Evolutionary conservation across 441 rosid genomes (phyloP), one percentile per base, ranked within the genome.

Genomic region (Flueggea neowawraea): DNA sequence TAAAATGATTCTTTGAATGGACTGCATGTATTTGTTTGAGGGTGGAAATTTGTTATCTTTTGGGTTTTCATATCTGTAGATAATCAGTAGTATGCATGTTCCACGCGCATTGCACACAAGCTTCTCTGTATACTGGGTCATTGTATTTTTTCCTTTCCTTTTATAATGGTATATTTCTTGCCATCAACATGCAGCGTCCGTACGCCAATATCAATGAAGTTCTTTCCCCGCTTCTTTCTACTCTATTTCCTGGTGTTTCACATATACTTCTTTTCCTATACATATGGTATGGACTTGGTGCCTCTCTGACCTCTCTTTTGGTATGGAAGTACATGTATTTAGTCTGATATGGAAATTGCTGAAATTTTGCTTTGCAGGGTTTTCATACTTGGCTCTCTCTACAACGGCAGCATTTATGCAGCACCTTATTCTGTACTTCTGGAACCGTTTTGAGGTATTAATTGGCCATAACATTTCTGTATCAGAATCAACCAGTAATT

Each of bases 201-300:
- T 69, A 95, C 99, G 4, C 96, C 99, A 63, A 82, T 95, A 80
- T 95, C 97, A 57, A 91, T 91, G 98, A 95, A 95, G 87, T 91
- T 91, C 84, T 95, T 95, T 69, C 98, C 99, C 4, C 99, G 98
- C 64, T 95, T 95, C 88, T 91, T 95, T 57, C 70, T 90, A 75
- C 95, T 95, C 31, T 95, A 95, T 77, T 91, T 95, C 80, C 85
- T 95, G 80, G 97, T 89, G 73, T 91, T 95, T 72, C 99, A 95
- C 72, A 95, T 95, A 59, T 95, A 95, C 75, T 95, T 91, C 86
- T 95, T 95, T 79, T 91, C 99, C 8, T 95, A 91, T 57, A 73
- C 87, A 16, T 85, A 91, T 72, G 99, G 99, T 95, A 86, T 56
- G 82, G 50, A 52, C 52, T n/a, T 52, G 45, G 56, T 53, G 39